A percentile compares a stretch with the other conserved stretches of the same genome.
Conservation (phyloP, 78 protist genomes). For the Mastigamoeba balamuthi region DNA sequence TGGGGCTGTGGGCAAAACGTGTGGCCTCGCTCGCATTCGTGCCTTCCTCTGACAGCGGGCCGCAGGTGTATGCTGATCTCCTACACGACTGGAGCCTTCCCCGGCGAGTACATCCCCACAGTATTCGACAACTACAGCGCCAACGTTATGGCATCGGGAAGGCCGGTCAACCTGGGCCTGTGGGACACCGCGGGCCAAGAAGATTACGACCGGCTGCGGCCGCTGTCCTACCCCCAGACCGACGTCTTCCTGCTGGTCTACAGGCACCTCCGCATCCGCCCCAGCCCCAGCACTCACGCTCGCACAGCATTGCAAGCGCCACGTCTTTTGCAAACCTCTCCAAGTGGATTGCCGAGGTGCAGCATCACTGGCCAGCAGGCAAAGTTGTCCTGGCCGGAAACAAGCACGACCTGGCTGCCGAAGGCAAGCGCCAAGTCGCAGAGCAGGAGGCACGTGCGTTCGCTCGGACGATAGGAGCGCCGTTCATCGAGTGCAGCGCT, state of each 20-base stretch:
- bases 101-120: background rate
- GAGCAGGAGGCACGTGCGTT: background rate
- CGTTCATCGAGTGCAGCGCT: background rate
- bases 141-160: background rate
- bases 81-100: slow-evolving; percentile 1
- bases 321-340: background rate
- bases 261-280: background rate
- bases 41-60: background rate
- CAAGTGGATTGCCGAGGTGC: background rate
- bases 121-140: slow-evolving; percentile 7
- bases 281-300: background rate
- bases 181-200: slow-evolving; percentile 66
- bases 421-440: background rate
- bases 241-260: background rate
- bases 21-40: background rate
- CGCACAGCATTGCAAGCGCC: background rate
- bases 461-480: background rate
- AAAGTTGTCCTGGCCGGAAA: background rate
- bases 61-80: background rate
- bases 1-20: slow-evolving; percentile 7
- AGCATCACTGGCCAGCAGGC: background rate
- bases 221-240: slow-evolving; percentile 77
- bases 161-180: background rate
- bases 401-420: background rate
- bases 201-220: slow-evolving; percentile 85